phyloP scores from a whole-genome alignment of 176 grass and related monocot genomes.

The Rhynchospora tenuis region DNA sequence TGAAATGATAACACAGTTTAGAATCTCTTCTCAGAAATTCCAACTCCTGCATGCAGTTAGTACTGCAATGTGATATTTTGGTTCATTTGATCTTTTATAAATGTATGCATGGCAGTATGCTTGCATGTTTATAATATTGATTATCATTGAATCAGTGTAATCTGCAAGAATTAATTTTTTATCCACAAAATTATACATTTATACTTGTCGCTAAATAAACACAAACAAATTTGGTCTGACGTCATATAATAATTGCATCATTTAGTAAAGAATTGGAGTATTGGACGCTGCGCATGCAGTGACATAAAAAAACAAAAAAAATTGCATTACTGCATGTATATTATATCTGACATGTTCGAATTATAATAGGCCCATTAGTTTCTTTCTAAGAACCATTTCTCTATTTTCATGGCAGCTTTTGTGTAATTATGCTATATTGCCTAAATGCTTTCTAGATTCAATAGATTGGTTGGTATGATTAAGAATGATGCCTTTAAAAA shows the following conservation, averaged over 20 bases:
- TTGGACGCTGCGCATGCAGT: background rate
- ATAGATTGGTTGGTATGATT: conserved; percentile 28
- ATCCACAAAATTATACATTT: background rate
- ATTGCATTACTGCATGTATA: background rate
- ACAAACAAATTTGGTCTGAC: background rate
- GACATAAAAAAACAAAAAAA: background rate
- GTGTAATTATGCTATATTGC: background rate
- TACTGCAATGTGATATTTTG: background rate
- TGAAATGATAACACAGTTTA: background rate
- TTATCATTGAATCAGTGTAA: background rate
- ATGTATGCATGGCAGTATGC: background rate
- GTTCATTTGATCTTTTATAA: background rate
- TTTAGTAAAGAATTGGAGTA: background rate
- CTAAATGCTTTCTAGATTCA: conserved; percentile 3
- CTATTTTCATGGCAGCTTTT: background rate
- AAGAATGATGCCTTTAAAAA: conserved; percentile 16
- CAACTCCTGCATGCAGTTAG: background rate
- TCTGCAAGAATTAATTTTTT: background rate
- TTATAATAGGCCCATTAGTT: background rate
- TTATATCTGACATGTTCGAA: background rate
- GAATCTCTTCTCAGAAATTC: background rate
- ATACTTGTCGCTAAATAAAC: background rate
- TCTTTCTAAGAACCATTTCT: background rate
- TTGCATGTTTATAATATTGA: background rate
- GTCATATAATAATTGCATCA: background rate